Conservation (phyloP, 2,329 filamentous ascomycete genomes). For the Paecilomyces variotii region DNA sequence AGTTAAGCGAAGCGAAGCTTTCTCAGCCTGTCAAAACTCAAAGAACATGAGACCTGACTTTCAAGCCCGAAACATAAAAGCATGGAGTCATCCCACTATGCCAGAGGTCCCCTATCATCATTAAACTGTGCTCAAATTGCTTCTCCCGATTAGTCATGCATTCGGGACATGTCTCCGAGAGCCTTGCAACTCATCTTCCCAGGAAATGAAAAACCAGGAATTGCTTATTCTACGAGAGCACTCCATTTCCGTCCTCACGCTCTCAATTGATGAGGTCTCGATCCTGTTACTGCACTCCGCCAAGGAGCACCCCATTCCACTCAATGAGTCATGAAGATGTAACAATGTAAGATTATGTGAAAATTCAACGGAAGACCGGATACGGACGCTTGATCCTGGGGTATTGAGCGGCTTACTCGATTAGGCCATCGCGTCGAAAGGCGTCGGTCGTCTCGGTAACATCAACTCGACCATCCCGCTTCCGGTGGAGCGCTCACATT, state of each 20-base stretch:
- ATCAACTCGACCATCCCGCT: slow-evolving; percentile 1
- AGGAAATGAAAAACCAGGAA: not conserved
- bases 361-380: not conserved
- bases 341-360: not conserved
- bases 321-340: not conserved
- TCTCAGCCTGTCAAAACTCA: not conserved
- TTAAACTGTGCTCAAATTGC: not conserved
- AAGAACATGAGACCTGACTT: not conserved
- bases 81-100: too few species aligned
- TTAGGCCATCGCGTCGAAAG: not conserved
- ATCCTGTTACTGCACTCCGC: not conserved
- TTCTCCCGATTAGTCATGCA: not conserved
- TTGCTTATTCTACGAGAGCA: not conserved
- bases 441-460: not conserved
- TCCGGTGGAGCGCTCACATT: slow-evolving; percentile 2
- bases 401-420: not conserved
- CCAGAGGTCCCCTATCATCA: too few species aligned
- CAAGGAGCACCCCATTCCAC: not conserved
- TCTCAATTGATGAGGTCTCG: not conserved
- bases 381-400: not conserved
- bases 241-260: not conserved
- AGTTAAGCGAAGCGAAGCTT: not conserved
- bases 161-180: not conserved
- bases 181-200: not conserved
- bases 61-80: not conserved